phyloP scores from a whole-genome alignment of 306 rosid species.

The Parietaria judaica region DNA sequence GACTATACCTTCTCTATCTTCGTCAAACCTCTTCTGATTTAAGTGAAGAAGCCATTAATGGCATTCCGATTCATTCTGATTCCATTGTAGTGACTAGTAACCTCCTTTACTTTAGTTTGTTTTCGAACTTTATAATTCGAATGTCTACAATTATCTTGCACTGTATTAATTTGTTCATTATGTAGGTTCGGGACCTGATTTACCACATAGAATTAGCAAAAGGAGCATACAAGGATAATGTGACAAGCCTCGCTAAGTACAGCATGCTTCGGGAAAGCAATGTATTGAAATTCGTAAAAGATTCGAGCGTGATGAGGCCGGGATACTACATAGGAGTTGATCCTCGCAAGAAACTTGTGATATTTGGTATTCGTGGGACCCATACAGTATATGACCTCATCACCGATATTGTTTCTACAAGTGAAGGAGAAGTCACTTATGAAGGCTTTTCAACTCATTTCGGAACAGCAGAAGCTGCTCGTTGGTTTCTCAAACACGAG shows the following conservation, averaged over 20 bases:
- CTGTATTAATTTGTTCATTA: constrained; percentile 22
- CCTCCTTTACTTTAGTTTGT: constrained; percentile 11
- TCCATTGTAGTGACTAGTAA: constrained; percentile 41
- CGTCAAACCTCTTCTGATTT: constrained; percentile 71
- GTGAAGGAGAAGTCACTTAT: constrained; percentile 61
- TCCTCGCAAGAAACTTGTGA: constrained; percentile 64
- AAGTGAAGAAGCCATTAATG: constrained; percentile 48
- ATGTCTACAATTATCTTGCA: constrained; percentile 17
- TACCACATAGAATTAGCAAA: constrained; percentile 79
- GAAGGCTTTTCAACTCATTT: constrained; percentile 92
- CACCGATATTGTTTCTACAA: constrained; percentile 72
- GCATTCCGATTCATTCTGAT: constrained; percentile 61
- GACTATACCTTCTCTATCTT: constrained; percentile 81
- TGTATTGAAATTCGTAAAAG: constrained; percentile 65
- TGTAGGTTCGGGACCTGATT: constrained; percentile 82
- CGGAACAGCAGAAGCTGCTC: constrained; percentile 86
- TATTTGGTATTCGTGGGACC: constrained; percentile 88
- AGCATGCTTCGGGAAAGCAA: constrained; percentile 89
- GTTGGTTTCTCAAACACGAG: constrained; percentile 86
- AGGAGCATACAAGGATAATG: constrained; percentile 62
- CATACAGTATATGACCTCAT: constrained; percentile 84
- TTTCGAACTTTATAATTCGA: not conserved
- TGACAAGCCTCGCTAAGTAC: constrained; percentile 52
- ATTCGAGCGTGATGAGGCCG: constrained; percentile 86
- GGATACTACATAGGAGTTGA: constrained; percentile 84